phyloP scores from a whole-genome alignment of 495 filamentous ascomycete genomes.

The Penicillium dipodomyicola region DNA sequence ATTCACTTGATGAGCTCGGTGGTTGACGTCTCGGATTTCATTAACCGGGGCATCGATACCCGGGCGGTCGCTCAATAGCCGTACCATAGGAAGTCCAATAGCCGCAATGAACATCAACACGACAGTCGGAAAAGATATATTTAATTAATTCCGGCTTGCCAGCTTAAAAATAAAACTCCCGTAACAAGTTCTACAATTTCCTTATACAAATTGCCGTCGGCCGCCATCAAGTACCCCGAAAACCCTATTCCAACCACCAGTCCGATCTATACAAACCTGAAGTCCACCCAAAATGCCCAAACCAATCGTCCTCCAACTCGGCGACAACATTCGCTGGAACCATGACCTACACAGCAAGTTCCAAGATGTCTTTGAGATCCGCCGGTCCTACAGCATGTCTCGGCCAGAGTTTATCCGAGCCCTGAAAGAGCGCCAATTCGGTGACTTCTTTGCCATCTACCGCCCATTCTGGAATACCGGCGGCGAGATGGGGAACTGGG shows the following conservation, averaged over 20 bases:
- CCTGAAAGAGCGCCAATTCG: slow-evolving; percentile 62
- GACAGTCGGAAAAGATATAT: not conserved
- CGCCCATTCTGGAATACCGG: slow-evolving; percentile 78
- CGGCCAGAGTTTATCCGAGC: slow-evolving; percentile 60
- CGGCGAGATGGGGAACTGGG: slow-evolving; percentile 76
- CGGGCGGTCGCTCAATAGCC: slow-evolving; percentile 8
- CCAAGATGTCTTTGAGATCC: slow-evolving; percentile 49
- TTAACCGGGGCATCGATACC: slow-evolving; percentile 8
- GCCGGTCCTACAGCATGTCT: slow-evolving; percentile 50
- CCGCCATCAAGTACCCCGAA: not conserved
- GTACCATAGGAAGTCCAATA: not conserved
- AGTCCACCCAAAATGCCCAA: slow-evolving; percentile 28
- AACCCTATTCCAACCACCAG: not conserved
- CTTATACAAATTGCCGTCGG: not conserved
- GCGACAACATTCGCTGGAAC: slow-evolving; percentile 67
- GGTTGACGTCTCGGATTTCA: slow-evolving; percentile 8
- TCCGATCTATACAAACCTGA: not conserved
- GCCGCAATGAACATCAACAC: not conserved
- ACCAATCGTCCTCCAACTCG: slow-evolving; percentile 61
- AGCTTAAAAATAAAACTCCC: not conserved
- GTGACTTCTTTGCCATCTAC: slow-evolving; percentile 70
- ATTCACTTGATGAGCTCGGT: not conserved
- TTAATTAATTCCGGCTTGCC: not conserved
- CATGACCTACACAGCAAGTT: slow-evolving; percentile 56
- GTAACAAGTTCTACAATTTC: not conserved